phyloP scores from a whole-genome alignment of 441 rosid genomes.

The Populus tomentosa region DNA sequence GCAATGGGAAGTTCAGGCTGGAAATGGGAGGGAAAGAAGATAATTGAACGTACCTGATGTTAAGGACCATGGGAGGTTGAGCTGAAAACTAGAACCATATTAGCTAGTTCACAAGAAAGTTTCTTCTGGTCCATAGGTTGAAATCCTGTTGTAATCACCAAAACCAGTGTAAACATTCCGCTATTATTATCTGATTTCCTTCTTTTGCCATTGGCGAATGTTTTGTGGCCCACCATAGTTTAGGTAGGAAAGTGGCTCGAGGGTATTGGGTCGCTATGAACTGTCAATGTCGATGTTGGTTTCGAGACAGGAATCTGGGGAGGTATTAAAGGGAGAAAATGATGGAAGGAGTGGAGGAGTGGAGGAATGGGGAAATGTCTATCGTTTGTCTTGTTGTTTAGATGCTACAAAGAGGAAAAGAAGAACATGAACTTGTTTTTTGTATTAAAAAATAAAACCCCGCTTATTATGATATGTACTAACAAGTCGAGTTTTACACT shows the following conservation, averaged over 20 bases:
- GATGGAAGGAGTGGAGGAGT: background rate
- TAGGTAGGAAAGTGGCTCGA: background rate
- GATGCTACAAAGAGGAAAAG: background rate
- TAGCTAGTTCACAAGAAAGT: background rate
- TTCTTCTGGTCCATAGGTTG: background rate
- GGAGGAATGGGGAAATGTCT: background rate
- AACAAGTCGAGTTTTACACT: too few species aligned
- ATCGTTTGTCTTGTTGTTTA: background rate
- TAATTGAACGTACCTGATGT: background rate
- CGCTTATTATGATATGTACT: background rate
- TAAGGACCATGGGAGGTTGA: too few species aligned
- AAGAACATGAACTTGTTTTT: background rate
- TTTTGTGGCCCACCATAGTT: background rate
- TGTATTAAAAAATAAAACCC: background rate
- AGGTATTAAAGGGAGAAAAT: background rate
- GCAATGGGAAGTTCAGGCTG: background rate
- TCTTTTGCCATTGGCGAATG: background rate
- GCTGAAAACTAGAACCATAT: background rate
- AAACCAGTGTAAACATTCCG: too few species aligned
- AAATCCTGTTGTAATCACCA: background rate
- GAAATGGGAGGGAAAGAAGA: background rate
- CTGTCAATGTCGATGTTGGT: background rate
- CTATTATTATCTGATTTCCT: background rate
- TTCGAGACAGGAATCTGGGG: background rate
- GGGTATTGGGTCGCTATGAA: background rate